Evolutionary conservation across 2,329 filamentous ascomycete species (phyloP), one percentile per base, ranked within the genome.

Genomic region (Mollisiaceae sp.): DNA sequence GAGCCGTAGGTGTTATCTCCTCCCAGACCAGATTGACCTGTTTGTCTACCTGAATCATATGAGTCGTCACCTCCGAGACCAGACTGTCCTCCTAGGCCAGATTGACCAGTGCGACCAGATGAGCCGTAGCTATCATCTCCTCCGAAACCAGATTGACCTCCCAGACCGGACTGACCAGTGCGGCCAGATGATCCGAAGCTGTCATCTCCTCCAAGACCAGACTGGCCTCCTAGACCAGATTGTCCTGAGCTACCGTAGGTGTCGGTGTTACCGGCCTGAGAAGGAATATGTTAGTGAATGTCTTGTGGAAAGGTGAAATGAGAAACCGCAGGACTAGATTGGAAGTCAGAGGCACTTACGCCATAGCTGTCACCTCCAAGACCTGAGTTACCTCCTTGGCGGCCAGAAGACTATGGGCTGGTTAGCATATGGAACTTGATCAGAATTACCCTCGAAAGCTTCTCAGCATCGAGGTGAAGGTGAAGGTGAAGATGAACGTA

Each of bases 321-420:
- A 41, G 15, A 35, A 35, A 20, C 11, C 3, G 8, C 9, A 5
- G 14, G 24, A 11, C 11, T 8, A 52, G 6, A 61, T 38, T 24
- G 24, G 18, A 39, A 45, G 35, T 47, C 11, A 18, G n/a, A 47
- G 36, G 18, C 24, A 52, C 60, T 67, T 63, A 64, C 62, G 45
- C 69, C 71, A 54, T 72, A 72, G 39, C 65, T 70, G 27, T 74
- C 41, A 24, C 27, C 50, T 20, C 50, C 59, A 38, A 14, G 52
- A 20, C 41, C 52, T 32, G 59, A 39, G 41, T 65, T 62, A 45
- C 56, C 52, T 18, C 69, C 69, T 62, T 62, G 65, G 62, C 62
- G 63, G 54, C 61, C 63, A 54, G 67, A 69, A 24, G 67, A 69
- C 62, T 67, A 52, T 60, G 62, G 32, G 22, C 4, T 15, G 38